phyloP scores from a whole-genome alignment of 768 basidiomycete species.

The Panaeolus cyanescens region DNA sequence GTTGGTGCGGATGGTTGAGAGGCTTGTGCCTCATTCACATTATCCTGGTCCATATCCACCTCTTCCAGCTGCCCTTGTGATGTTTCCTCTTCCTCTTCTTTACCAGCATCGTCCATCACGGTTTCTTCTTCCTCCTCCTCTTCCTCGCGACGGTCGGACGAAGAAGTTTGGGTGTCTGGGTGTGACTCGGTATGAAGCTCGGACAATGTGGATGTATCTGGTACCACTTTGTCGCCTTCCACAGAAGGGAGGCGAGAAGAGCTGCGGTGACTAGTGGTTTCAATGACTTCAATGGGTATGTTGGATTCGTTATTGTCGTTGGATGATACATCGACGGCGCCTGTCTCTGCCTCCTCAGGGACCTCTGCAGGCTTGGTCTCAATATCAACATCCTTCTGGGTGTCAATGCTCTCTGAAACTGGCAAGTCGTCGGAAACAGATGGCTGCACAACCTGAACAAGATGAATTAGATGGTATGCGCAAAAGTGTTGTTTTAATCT shows the following conservation, averaged over 20 bases:
- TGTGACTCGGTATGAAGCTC: background rate
- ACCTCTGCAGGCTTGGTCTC: conserved; percentile 27
- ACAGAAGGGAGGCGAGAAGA: background rate
- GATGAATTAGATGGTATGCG: background rate
- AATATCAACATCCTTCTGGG: background rate
- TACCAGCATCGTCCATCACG: conserved; percentile 11
- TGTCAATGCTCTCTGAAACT: background rate
- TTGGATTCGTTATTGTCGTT: background rate
- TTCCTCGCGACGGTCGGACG: conserved; percentile 13
- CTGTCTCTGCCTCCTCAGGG: conserved; percentile 5
- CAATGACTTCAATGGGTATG: background rate
- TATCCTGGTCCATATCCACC: conserved; percentile 13
- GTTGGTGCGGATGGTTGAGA: conserved; percentile 4
- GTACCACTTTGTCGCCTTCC: background rate
- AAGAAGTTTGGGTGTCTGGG: background rate
- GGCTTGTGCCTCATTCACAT: conserved; percentile 8
- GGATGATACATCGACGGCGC: background rate
- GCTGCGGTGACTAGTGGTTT: background rate
- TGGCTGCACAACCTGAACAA: background rate
- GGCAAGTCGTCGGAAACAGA: background rate
- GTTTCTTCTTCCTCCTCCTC: conserved; percentile 18
- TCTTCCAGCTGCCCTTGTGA: conserved; percentile 15
- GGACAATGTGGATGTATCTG: background rate
- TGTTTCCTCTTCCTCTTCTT: conserved; percentile 26
- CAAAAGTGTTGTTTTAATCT: background rate